Percentiles rank a stretch among this genome's conserved stretches.
phyloP scores from a whole-genome alignment of 192 early-diverging fungal species.

The Lobosporangium transversale region DNA sequence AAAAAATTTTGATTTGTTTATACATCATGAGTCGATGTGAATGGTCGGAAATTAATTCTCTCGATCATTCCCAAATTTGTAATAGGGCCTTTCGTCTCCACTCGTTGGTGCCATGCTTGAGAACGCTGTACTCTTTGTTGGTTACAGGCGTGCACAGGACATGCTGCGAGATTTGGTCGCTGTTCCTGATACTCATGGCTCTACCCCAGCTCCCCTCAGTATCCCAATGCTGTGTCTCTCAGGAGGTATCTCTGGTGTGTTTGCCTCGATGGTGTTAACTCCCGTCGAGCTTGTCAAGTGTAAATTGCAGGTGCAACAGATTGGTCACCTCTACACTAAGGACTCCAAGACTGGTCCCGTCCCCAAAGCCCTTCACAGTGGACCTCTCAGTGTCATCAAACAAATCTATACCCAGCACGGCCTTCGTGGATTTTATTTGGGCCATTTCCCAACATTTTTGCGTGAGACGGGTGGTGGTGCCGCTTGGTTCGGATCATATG shows the following conservation, averaged over 20 bases:
- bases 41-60: constrained; percentile 18
- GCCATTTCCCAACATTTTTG: constrained; percentile 84
- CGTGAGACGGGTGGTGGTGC: constrained; percentile 93
- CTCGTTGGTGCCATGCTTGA: constrained; percentile 94
- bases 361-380: constrained; percentile 42
- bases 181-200: constrained; percentile 23
- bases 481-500: constrained; percentile 97
- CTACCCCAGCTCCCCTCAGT: constrained; percentile 59
- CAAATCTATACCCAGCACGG: constrained; percentile 58
- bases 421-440: constrained; percentile 76
- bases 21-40: too few species aligned
- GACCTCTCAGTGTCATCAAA: constrained; percentile 61
- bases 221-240: constrained; percentile 79
- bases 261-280: constrained; percentile 90
- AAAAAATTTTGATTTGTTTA: background rate
- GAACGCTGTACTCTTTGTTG: constrained; percentile 89
- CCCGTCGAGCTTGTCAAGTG: constrained; percentile 98
- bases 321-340: constrained; percentile 44
- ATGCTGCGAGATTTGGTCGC: constrained; percentile 66
- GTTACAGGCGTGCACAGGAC: constrained; percentile 86
- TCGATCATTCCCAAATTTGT: too few species aligned
- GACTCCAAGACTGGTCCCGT: constrained; percentile 15
- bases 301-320: constrained; percentile 91
- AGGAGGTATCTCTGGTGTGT: constrained; percentile 86
- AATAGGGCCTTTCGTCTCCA: constrained; percentile 88